Base-by-base conservation (phyloP, 108 stramenopile species). In the Stephanodiscus minutulus region DNA sequence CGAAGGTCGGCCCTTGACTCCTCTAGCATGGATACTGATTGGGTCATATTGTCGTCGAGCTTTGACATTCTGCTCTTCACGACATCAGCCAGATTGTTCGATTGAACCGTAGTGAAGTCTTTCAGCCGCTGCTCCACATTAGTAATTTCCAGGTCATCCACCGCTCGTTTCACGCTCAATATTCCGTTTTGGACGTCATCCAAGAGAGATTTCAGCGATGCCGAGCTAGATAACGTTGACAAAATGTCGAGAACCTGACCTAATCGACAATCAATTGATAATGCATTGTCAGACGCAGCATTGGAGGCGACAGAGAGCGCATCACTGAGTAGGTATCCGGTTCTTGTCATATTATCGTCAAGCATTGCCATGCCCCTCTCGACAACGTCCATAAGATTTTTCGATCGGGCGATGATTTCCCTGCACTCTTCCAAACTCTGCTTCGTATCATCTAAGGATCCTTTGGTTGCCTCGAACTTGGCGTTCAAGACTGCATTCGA, bases 11-110 rank as follows among this genome's bases (percentile, higher is more conserved):
- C 35, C 35, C 35, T 35, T 6, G 35, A 35, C 35, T 3, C 6
- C 35, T 35, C 35, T 5, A 74, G 29, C 29, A 74, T 33, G 7
- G 73, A 47, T 60, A 48, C 58, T 22, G 57, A 66, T 48, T 44
- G 24, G 13, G 64, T 21, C 10, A 74, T 33, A 6, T 49, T 48
- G 4, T 31, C 57, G 49, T 61, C 59, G 37, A 66, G 55, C 28
- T 35, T 67, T 15, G 58, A 66, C 31, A 67, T 39, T 1, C 39
- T 1, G 39, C 39, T 11, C 8, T 8, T 39, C 5, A 39, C 39
- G 8, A 39, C 39, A 39, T 39, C 39, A 4, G 39, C 11, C 1
- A 8, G 39, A 8, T 39, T 8, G 39, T 39, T 39, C 39, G 39
- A 39, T 39, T 39, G 3, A 8, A 39, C 39, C 39, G 39, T 39